These are phyloP conservation scores for Ambrosia hybrid DNA, from an alignment of 140 eudicot genomes.

Conservation along the genomic window DNA sequence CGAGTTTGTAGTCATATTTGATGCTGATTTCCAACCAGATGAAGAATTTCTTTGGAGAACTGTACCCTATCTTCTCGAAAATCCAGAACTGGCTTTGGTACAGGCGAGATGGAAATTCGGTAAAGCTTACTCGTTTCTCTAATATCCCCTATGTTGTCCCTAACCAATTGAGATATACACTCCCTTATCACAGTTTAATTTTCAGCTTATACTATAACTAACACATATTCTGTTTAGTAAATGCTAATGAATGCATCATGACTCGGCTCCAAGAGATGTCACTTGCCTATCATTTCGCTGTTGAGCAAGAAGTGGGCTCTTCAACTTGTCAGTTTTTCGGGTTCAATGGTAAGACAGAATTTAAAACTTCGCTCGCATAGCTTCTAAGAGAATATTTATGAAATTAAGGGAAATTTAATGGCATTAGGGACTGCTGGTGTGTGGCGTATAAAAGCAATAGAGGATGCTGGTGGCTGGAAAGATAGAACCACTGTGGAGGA, in stretches of 20 bases:
- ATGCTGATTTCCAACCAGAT: conserved; percentile 93
- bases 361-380: not conserved
- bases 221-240: conserved; percentile 43
- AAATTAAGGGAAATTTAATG: conserved; percentile 1
- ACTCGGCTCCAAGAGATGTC: conserved; percentile 92
- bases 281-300: conserved; percentile 73
- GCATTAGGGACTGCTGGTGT: conserved; percentile 82
- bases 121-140: conserved; percentile 27
- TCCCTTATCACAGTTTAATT: not conserved
- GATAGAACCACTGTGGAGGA: conserved; percentile 90
- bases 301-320: conserved; percentile 93
- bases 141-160: not conserved
- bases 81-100: conserved; percentile 71
- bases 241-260: conserved; percentile 83
- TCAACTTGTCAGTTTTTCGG: conserved; percentile 81
- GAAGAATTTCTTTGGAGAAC: conserved; percentile 66
- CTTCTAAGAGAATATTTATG: not conserved
- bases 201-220: conserved; percentile 14
- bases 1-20: conserved; percentile 72
- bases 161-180: conserved; percentile 2
- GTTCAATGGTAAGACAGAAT: conserved; percentile 57
- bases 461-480: conserved; percentile 94
- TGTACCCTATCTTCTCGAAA: conserved; percentile 64
- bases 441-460: conserved; percentile 70
- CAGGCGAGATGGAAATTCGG: conserved; percentile 95